Evolutionary conservation across 768 basidiomycete genomes (phyloP), one percentile per base, ranked within the genome.

Genomic region (Coprinopsis strossmayeri): DNA sequence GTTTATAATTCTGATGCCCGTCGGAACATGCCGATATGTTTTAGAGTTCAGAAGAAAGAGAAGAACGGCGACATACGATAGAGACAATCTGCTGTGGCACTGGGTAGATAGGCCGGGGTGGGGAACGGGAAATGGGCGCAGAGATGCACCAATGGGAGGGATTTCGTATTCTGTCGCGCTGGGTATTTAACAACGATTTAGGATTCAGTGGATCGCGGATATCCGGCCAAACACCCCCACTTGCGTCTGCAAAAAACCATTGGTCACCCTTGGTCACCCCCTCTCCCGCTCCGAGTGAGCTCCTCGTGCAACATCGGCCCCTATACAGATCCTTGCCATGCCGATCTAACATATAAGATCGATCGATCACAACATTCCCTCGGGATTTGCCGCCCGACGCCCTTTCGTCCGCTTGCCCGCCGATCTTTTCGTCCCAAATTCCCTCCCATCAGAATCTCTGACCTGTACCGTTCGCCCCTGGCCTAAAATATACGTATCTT

Each of bases 21-120:
- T 49, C 48, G 39, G 48, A 34, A 49, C 32, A 49, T 49, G 39
- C 48, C 48, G 48, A 42, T 27, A 5, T 43, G 39, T 21, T 39
- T 38, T 49, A 43, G 28, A 34, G 32, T 23, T 34, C 13, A 2
- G 17, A 24, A 20, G 35, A 25, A 25, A 23, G 10, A 47, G 9
- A 24, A 15, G 38, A 12, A 24, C 34, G n/a, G 7, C 3, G 46
- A 47, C 32, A 3, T 30, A 24, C 12, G 28, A 13, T 27, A 27
- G 18, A 13, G 28, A 41, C 30, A 27, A 27, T 48, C n/a, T n/a
- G n/a, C n/a, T n/a, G n/a, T n/a, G n/a, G n/a, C n/a, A n/a, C n/a
- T 23, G 46, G 23, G 34, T 39, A 47, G 17, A n/a, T 32, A 38
- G 7, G 34, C 37, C n/a, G n/a, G n/a, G n/a, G n/a, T n/a, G n/a